Conservation (phyloP, 345 rosid genomes). For the Eutrema japonicum region DNA sequence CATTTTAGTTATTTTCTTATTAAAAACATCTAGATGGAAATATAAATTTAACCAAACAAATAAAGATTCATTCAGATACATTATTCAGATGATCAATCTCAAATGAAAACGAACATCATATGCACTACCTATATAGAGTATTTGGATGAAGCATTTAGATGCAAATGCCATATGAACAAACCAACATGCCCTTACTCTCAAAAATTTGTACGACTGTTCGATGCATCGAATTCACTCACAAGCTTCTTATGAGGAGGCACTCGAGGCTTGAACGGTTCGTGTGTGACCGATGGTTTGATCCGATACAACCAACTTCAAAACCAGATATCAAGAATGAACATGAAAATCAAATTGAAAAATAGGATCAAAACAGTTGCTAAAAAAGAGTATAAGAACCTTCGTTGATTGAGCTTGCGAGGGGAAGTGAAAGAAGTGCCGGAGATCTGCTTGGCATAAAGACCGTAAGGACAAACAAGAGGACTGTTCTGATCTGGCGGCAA, state of each 20-base stretch:
- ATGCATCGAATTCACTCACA: slow-evolving; percentile 74
- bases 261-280: slow-evolving; percentile 85
- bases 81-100: too few species aligned
- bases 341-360: not conserved
- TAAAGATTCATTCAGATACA: too few species aligned
- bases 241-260: slow-evolving; percentile 66
- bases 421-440: slow-evolving; percentile 97
- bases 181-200: too few species aligned
- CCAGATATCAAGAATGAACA: not conserved
- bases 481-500: slow-evolving; percentile 83
- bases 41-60: too few species aligned
- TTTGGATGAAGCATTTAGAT: too few species aligned
- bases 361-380: too few species aligned
- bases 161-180: too few species aligned
- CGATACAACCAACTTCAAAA: slow-evolving; percentile 79
- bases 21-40: too few species aligned
- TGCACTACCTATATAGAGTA: too few species aligned
- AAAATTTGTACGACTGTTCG: slow-evolving; percentile 61
- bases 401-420: slow-evolving; percentile 77
- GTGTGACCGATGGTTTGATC: slow-evolving; percentile 96
- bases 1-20: too few species aligned
- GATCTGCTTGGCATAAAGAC: slow-evolving; percentile 97
- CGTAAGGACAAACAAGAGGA: slow-evolving; percentile 80
- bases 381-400: slow-evolving; percentile 54
- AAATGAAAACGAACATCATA: too few species aligned